Conservation (phyloP, 805 yeast genomes). For the Candida khao-thaluensis region DNA sequence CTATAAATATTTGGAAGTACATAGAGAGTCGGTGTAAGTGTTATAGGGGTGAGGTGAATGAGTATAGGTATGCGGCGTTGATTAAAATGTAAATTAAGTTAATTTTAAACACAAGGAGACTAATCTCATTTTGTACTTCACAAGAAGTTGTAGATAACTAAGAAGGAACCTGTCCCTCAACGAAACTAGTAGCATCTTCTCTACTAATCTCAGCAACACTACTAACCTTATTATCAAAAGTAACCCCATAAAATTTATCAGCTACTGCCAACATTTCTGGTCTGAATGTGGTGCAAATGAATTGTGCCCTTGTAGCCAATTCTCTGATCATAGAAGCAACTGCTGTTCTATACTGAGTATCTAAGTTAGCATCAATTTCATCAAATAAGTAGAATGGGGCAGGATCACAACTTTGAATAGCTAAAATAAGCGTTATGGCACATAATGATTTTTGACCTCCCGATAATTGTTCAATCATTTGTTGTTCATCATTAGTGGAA, state of each 20-base stretch:
- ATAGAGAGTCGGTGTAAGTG: too few relatives aligned
- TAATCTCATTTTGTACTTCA: too few relatives aligned
- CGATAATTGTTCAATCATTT: conserved; percentile 83
- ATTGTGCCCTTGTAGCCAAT: conserved; percentile 73
- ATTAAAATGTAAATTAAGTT: too few relatives aligned
- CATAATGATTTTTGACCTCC: conserved; percentile 98
- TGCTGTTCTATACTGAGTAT: conserved; percentile 84
- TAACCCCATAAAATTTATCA: conserved; percentile 83
- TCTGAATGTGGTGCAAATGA: conserved; percentile 93
- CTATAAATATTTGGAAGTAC: too few relatives aligned
- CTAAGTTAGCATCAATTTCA: conserved; percentile 95
- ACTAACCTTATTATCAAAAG: conserved; percentile 78
- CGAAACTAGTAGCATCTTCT: conserved; percentile 77
- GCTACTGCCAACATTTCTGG: conserved; percentile 90
- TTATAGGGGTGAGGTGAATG: too few relatives aligned
- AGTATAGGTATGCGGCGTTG: too few relatives aligned
- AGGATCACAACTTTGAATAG: conserved; percentile 93
- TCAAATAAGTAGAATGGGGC: conserved; percentile 96
- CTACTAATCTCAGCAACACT: conserved; percentile 67
- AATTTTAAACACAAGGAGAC: too few relatives aligned
- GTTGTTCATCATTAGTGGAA: conserved; percentile 80
- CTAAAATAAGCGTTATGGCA: conserved; percentile 89
- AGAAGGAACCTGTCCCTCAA: conserved; percentile 73
- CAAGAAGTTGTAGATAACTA: too few relatives aligned
- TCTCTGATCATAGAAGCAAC: conserved; percentile 75